Conservation (phyloP, 2,329 filamentous ascomycete species). For the Fusarium solani-melongenae region DNA sequence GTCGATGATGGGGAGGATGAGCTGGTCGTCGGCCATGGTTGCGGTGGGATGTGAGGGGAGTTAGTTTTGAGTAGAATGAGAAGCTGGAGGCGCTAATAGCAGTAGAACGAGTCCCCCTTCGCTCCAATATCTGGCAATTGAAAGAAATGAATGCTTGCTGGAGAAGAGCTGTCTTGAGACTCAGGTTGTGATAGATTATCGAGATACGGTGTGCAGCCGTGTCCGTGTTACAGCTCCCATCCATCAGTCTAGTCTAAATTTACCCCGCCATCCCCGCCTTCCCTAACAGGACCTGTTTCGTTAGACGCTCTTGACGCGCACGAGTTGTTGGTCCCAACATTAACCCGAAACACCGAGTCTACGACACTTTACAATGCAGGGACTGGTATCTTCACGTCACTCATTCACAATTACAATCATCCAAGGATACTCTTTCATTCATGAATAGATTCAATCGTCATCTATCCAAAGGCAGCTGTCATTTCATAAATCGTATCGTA, state of each 20-base stretch:
- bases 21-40: slow-evolving; percentile 52
- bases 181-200: not conserved
- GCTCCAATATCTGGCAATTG: not conserved
- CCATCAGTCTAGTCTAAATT: not conserved
- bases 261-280: slow-evolving; percentile 36
- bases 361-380: not conserved
- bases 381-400: not conserved
- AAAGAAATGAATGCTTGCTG: not conserved
- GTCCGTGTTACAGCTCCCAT: slow-evolving; percentile 1
- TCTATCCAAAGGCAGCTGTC: slow-evolving; percentile 54
- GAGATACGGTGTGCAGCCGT: slow-evolving; percentile 24
- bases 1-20: slow-evolving; percentile 77
- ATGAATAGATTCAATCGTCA: slow-evolving; percentile 65
- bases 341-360: slow-evolving; percentile 4
- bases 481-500: slow-evolving; percentile 33
- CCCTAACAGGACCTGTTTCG: slow-evolving; percentile 11
- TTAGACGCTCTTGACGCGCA: not conserved
- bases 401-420: not conserved
- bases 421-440: slow-evolving; percentile 13
- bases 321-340: not conserved
- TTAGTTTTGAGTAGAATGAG: not conserved
- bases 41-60: not conserved
- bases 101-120: not conserved
- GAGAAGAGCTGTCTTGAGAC: not conserved
- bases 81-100: not conserved